Base-by-base conservation (phyloP, 805 yeast genomes). In the Kazachstania africana region DNA sequence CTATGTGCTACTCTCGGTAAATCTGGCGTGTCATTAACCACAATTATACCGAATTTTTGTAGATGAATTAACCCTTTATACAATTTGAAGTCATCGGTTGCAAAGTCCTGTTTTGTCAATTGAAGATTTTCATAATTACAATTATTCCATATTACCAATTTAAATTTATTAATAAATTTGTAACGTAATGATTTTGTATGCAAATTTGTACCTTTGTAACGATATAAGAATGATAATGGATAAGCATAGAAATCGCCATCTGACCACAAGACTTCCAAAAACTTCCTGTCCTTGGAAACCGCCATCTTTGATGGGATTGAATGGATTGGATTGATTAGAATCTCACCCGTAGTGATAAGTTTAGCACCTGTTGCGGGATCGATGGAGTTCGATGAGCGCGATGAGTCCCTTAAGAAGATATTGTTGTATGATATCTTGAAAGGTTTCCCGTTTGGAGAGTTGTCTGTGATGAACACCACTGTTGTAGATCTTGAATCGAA, bases 401-500 rank as follows among this genome's bases (percentile, higher is more conserved):
- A 75, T 0, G 83, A 64, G 44, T 80, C 93, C 45, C 88, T 63
- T 13, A 81, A 58, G 42, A 80, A 78, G 1, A 68, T 53, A 31
- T 68, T 71, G 42, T 59, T 66, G 49, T n/a, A n/a, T n/a, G n/a
- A n/a, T n/a, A n/a, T n/a, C n/a, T n/a, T n/a, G n/a, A n/a, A n/a
- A n/a, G n/a, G n/a, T n/a, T n/a, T n/a, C n/a, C n/a, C n/a, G n/a
- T n/a, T n/a, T n/a, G n/a, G n/a, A n/a, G n/a, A n/a, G n/a, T n/a
- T n/a, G n/a, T n/a, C n/a, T n/a, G n/a, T n/a, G n/a, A n/a, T n/a
- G n/a, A n/a, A n/a, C n/a, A n/a, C n/a, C n/a, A n/a, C n/a, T n/a
- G n/a, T n/a, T n/a, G n/a, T n/a, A n/a, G n/a, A n/a, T n/a, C n/a
- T n/a, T n/a, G n/a, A n/a, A n/a, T n/a, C n/a, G n/a, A n/a, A n/a